phyloP scores from a whole-genome alignment of 2,329 filamentous ascomycete genomes.

The Penicillium brevicompactum region DNA sequence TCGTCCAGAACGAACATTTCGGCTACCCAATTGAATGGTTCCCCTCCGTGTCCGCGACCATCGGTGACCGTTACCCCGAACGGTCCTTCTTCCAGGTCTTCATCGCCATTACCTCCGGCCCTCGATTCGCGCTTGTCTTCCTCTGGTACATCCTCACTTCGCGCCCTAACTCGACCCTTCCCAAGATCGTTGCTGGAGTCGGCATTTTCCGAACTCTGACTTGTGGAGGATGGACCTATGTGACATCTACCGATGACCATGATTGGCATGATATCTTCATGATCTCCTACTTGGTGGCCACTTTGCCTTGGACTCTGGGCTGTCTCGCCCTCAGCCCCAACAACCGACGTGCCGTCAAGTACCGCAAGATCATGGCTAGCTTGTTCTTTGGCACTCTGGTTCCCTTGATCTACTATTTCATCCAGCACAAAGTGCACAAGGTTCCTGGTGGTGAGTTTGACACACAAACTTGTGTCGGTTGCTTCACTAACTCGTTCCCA shows the following conservation, averaged over 20 bases:
- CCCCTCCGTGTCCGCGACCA: conserved; percentile 92
- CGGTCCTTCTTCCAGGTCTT: conserved; percentile 96
- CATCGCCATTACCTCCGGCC: conserved; percentile 93
- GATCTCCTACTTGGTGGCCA: conserved; percentile 95
- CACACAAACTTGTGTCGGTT: neutral
- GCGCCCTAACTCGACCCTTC: conserved; percentile 71
- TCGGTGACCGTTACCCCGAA: conserved; percentile 95
- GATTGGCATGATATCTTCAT: conserved; percentile 99
- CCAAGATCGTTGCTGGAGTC: conserved; percentile 76
- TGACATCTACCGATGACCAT: conserved; percentile 97
- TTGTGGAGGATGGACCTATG: conserved; percentile 97
- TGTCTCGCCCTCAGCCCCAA: conserved; percentile 85
- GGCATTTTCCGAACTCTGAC: conserved; percentile 88
- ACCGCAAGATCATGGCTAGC: conserved; percentile 79
- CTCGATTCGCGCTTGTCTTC: conserved; percentile 85
- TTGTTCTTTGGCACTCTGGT: conserved; percentile 90
- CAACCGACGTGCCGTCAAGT: conserved; percentile 80
- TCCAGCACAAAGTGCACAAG: conserved; percentile 96
- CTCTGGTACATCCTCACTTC: conserved; percentile 90
- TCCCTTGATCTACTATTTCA: conserved; percentile 93
- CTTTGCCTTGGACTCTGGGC: conserved; percentile 91
- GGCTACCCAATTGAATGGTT: conserved; percentile 96
- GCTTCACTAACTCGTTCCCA: neutral
- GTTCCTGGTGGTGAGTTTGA: conserved; percentile 77
- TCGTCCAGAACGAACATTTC: conserved; percentile 95